A percentile compares a stretch with the other conserved stretches of the same genome.
Conservation (phyloP, 306 rosid genomes). For the Medicago lupulina region DNA sequence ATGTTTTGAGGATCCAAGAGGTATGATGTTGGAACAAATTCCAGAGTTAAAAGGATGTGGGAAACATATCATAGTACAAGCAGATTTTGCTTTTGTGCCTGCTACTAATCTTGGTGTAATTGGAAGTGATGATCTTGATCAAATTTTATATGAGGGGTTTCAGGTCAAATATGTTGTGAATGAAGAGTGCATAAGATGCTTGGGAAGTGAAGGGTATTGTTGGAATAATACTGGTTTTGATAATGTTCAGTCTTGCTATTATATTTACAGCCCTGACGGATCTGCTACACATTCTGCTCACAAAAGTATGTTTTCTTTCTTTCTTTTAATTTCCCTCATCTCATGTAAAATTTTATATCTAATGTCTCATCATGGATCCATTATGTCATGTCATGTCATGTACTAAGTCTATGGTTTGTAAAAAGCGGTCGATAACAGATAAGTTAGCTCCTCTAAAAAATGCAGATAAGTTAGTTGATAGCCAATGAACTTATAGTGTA, state of each 20-base stretch:
- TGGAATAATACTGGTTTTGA: not conserved
- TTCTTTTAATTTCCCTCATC: too few relatives aligned
- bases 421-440: too few relatives aligned
- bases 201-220: slow-evolving; percentile 24
- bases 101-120: not conserved
- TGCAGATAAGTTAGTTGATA: too few relatives aligned
- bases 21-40: not conserved
- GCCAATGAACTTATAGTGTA: too few relatives aligned
- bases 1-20: not conserved
- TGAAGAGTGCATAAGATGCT: not conserved
- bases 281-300: too few relatives aligned
- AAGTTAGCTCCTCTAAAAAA: too few relatives aligned
- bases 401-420: too few relatives aligned
- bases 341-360: too few relatives aligned
- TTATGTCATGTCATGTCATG: too few relatives aligned
- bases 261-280: not conserved
- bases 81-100: not conserved
- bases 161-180: not conserved
- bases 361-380: too few relatives aligned
- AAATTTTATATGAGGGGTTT: not conserved
- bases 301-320: too few relatives aligned
- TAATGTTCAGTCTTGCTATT: not conserved
- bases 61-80: not conserved
- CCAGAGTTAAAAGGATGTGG: not conserved
- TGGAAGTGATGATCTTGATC: not conserved